phyloP scores from a whole-genome alignment of 306 rosid species.

The Morella rubra region DNA sequence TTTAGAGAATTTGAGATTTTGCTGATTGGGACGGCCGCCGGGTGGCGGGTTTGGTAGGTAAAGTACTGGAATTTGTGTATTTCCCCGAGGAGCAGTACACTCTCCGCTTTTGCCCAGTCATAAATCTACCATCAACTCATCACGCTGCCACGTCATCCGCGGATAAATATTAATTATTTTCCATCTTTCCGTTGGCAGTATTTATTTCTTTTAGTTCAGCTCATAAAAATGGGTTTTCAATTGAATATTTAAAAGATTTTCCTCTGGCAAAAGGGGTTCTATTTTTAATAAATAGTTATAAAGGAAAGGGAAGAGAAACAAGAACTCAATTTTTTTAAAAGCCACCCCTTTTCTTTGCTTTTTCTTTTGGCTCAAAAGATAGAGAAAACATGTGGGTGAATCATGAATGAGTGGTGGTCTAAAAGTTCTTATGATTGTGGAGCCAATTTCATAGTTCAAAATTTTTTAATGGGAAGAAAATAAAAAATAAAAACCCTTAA shows the following conservation, averaged over 20 bases:
- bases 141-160: background rate
- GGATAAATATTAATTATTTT: background rate
- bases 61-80: constrained; percentile 35
- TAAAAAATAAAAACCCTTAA: too few relatives aligned
- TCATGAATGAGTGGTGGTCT: too few relatives aligned
- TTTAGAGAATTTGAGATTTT: constrained; percentile 20
- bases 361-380: background rate
- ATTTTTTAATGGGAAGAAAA: too few relatives aligned
- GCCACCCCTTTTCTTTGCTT: background rate
- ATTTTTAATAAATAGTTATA: too few relatives aligned
- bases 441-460: too few relatives aligned
- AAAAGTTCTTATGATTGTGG: too few relatives aligned
- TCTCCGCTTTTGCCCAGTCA: background rate
- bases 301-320: background rate
- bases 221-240: background rate
- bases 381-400: too few relatives aligned
- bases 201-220: background rate
- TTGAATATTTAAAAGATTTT: too few relatives aligned
- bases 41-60: constrained; percentile 12
- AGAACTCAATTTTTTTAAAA: background rate
- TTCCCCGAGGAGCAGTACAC: background rate
- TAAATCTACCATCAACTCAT: background rate
- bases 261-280: background rate
- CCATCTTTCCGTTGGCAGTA: background rate
- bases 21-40: constrained; percentile 2